Percentiles rank a stretch among this genome's conserved stretches.
These are phyloP conservation scores for Bretschneidera sinensis DNA, from an alignment of 345 rosid genomes.

Conservation along the genomic window DNA sequence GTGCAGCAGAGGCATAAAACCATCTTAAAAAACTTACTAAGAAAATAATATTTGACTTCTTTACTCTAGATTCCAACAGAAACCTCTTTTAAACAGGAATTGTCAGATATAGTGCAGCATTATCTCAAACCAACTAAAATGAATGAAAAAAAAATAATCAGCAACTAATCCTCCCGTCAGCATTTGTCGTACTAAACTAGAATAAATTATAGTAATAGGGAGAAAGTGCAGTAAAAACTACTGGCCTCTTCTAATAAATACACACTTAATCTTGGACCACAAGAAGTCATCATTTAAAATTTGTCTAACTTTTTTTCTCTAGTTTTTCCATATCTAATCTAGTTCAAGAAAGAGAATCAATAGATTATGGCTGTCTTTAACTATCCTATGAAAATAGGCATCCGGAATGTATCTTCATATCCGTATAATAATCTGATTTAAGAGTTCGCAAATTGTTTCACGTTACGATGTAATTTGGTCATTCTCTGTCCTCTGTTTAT, in stretches of 20 bases:
- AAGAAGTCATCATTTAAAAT: constrained; percentile 16
- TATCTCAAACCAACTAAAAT: no score
- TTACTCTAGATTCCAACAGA: no score
- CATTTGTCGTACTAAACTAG: not conserved
- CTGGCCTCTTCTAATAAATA: constrained; percentile 4
- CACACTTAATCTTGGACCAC: constrained; percentile 27
- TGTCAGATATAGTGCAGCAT: no score
- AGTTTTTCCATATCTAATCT: constrained; percentile 27
- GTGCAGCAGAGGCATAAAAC: no score
- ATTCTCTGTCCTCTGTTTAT: not conserved
- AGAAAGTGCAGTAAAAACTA: constrained; percentile 17
- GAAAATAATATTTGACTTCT: no score
- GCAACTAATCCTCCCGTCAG: no score
- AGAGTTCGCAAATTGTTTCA: not conserved
- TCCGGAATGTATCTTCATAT: constrained; percentile 2
- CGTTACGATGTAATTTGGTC: not conserved
- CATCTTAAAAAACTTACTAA: no score
- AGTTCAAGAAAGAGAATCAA: constrained; percentile 4
- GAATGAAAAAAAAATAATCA: no score
- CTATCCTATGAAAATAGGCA: constrained; percentile 6
- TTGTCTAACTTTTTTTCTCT: constrained; percentile 8
- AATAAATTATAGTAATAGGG: constrained; percentile 5
- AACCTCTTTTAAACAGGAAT: no score
- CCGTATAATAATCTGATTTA: not conserved
- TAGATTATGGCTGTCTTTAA: constrained; percentile 1